Conservation (phyloP, 2,329 filamentous ascomycete genomes). For the Passalora sequoiae region DNA sequence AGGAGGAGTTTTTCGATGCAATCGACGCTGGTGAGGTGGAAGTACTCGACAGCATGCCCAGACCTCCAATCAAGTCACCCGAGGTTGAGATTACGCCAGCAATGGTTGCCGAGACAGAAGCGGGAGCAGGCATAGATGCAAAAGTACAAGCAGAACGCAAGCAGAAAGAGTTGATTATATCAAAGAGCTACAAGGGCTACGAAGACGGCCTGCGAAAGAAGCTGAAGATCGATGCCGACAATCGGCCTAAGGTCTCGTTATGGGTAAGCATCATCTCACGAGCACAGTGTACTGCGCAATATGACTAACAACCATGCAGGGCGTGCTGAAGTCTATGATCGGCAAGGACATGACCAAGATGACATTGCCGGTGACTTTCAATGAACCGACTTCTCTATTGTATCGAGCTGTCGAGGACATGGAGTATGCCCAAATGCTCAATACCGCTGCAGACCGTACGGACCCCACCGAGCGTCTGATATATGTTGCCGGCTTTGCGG, state of each 20-base stretch:
- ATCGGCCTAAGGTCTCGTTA: slow-evolving; percentile 87
- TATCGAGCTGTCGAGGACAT: slow-evolving; percentile 96
- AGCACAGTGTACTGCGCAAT: background rate
- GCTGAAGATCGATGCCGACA: slow-evolving; percentile 84
- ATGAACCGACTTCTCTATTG: slow-evolving; percentile 91
- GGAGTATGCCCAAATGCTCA: slow-evolving; percentile 92
- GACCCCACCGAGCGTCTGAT: slow-evolving; percentile 90
- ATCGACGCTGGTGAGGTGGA: slow-evolving; percentile 90
- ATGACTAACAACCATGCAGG: slow-evolving; percentile 49
- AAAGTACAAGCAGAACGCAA: slow-evolving; percentile 28
- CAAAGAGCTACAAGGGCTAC: slow-evolving; percentile 77
- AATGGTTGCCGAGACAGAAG: slow-evolving; percentile 35
- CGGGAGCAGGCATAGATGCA: slow-evolving; percentile 39
- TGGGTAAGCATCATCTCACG: slow-evolving; percentile 75
- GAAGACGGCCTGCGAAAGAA: slow-evolving; percentile 77
- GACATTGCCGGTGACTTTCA: slow-evolving; percentile 96
- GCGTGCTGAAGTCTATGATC: slow-evolving; percentile 98
- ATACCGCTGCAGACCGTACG: slow-evolving; percentile 74
- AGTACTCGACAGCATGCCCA: slow-evolving; percentile 62
- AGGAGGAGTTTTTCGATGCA: slow-evolving; percentile 95
- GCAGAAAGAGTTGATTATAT: slow-evolving; percentile 59
- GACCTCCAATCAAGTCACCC: slow-evolving; percentile 34
- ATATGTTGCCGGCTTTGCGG: slow-evolving; percentile 92
- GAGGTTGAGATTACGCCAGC: slow-evolving; percentile 19
- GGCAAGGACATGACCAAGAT: slow-evolving; percentile 99